Evolutionary conservation across 208 protist species (phyloP).

Genomic region (Crithidia thermophila): DNA sequence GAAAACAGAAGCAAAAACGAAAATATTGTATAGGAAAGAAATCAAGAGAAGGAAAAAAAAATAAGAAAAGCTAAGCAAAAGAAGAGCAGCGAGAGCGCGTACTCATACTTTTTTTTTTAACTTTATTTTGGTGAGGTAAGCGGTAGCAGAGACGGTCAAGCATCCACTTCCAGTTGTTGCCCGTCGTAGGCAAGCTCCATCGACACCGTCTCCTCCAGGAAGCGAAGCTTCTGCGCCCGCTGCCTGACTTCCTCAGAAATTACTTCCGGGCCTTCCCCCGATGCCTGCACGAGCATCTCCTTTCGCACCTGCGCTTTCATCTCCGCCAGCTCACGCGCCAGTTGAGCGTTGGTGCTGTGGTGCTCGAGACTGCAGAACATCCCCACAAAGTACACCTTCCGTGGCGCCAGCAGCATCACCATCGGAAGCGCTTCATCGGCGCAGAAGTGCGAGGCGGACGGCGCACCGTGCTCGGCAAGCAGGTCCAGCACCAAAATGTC

Average conservation of each 20-base stretch:
- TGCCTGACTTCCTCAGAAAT: not conserved
- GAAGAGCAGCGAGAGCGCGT: too few species aligned
- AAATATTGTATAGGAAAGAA: too few species aligned
- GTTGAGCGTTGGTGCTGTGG: conserved; percentile 41
- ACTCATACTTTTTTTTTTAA: not conserved
- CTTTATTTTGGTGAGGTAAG: not conserved
- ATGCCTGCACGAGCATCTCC: not conserved
- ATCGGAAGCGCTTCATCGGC: conserved; percentile 72
- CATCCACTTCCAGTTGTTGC: conserved; percentile 39
- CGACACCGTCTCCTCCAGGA: conserved; percentile 32
- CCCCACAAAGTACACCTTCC: conserved; percentile 62
- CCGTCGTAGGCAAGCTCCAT: conserved; percentile 82
- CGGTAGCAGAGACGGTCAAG: conserved; percentile 31
- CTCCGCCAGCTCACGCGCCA: conserved; percentile 40
- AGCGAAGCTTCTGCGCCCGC: conserved; percentile 9
- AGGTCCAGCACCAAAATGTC: conserved; percentile 84
- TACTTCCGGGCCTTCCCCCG: not conserved
- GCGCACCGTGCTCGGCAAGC: conserved; percentile 50
- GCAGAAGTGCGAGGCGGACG: conserved; percentile 70
- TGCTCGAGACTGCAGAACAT: conserved; percentile 90
- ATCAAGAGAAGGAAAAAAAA: too few species aligned
- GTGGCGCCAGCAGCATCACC: conserved; percentile 47
- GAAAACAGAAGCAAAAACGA: too few species aligned
- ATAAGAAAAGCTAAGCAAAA: too few species aligned
- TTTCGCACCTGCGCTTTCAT: conserved; percentile 30